phyloP scores from a whole-genome alignment of 139 green algal species.

The Coelastrella sp. region DNA sequence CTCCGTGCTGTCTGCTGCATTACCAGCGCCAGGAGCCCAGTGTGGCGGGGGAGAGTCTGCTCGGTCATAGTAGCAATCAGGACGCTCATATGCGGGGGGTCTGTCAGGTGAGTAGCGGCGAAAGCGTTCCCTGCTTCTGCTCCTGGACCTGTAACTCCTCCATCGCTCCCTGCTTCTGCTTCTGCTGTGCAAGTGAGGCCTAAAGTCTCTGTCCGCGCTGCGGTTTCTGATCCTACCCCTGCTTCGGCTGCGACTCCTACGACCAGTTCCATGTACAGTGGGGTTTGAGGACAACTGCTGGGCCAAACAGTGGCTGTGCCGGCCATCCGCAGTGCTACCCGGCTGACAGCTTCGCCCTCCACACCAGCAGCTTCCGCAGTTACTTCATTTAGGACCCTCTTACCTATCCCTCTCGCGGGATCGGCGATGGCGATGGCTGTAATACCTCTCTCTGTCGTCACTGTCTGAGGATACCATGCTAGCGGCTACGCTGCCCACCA shows the following conservation, averaged over 20 bases:
- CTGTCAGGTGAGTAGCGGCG: not conserved
- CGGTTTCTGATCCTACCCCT: not conserved
- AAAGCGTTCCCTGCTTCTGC: not conserved
- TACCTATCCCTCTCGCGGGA: not conserved
- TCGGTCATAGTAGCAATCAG: not conserved
- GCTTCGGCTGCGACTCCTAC: conserved; percentile 40
- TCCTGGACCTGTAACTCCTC: conserved; percentile 9
- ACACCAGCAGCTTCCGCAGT: not conserved
- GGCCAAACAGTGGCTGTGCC: too few species aligned
- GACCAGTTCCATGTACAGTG: not conserved
- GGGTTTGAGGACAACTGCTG: too few species aligned
- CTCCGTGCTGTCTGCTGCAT: not conserved
- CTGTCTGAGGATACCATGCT: not conserved
- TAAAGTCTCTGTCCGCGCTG: not conserved
- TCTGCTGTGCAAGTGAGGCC: not conserved
- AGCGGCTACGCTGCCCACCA: too few species aligned
- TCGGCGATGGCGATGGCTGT: not conserved
- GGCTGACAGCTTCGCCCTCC: not conserved
- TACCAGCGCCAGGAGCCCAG: conserved; percentile 5
- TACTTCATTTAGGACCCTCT: not conserved
- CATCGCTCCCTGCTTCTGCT: not conserved
- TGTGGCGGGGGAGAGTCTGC: not conserved
- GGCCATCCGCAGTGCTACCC: too few species aligned
- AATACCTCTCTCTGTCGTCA: too few species aligned
- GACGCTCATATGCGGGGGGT: not conserved